A percentile compares a stretch with the other conserved stretches of the same genome.
Evolutionary conservation across 1,139 yeast species (phyloP).

Genomic region (Hemisphaericaspora subhashii): DNA sequence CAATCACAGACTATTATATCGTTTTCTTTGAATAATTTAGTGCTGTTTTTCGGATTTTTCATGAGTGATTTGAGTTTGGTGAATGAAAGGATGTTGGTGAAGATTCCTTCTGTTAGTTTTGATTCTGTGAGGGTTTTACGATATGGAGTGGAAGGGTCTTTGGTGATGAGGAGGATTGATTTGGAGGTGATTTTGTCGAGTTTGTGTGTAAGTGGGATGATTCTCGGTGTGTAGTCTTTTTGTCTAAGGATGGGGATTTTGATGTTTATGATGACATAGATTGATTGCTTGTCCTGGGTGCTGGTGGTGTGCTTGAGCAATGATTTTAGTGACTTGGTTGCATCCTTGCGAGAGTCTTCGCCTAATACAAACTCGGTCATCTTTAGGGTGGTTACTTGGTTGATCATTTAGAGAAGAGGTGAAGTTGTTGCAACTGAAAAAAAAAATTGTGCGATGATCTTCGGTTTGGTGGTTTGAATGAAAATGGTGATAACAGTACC

Average conservation of each 20-base stretch:
- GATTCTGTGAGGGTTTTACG: constrained; percentile 41
- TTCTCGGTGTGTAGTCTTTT: constrained; percentile 63
- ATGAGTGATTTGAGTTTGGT: constrained; percentile 53
- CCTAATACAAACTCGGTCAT: constrained; percentile 23
- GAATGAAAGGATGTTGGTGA: constrained; percentile 57
- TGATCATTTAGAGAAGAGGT: background rate
- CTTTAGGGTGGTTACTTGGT: too few species aligned
- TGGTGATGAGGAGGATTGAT: constrained; percentile 60
- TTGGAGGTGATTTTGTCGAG: constrained; percentile 47
- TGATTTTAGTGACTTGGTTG: constrained; percentile 25
- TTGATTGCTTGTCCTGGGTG: too few species aligned
- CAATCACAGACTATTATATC: constrained; percentile 69
- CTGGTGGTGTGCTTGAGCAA: constrained; percentile 16
- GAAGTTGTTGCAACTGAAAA: background rate
- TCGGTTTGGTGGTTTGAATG: background rate
- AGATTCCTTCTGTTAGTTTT: constrained; percentile 57
- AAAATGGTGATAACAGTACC: too few species aligned
- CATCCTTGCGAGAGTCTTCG: constrained; percentile 22
- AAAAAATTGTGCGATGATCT: background rate
- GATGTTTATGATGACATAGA: constrained; percentile 57
- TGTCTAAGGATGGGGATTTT: constrained; percentile 45
- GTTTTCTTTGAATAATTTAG: constrained; percentile 53
- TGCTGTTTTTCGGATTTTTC: constrained; percentile 41
- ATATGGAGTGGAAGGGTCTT: constrained; percentile 63
- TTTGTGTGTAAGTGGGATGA: constrained; percentile 59